These are phyloP conservation scores for Gossypioides kirkii DNA, from an alignment of 345 rosid genomes.

Conservation along the genomic window DNA sequence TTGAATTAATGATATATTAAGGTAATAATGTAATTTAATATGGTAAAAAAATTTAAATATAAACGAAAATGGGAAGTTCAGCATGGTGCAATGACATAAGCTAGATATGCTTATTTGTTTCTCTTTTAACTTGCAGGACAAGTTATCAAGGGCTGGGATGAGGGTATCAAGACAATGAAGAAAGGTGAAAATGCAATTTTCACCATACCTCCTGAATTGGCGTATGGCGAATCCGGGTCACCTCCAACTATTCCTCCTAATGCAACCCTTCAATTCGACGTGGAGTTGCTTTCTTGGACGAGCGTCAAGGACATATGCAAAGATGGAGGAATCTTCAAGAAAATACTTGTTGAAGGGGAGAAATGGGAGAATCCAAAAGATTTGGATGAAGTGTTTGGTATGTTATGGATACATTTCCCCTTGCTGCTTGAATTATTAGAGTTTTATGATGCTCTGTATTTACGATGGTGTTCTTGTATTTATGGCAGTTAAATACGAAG, in stretches of 20 bases:
- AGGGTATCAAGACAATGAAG: conserved; percentile 68
- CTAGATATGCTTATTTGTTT: neutral
- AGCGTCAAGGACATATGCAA: conserved; percentile 50
- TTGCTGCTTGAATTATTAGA: neutral
- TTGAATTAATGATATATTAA: too few species aligned
- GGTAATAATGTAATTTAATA: too few species aligned
- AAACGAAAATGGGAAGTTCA: too few species aligned
- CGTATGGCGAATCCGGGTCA: conserved; percentile 53
- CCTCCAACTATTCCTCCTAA: conserved; percentile 59
- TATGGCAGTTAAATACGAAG: conserved; percentile 54
- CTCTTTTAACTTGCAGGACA: conserved; percentile 28
- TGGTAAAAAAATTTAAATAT: too few species aligned
- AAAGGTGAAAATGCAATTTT: conserved; percentile 68
- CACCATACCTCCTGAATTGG: conserved; percentile 47
- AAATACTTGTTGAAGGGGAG: conserved; percentile 45
- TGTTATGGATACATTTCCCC: neutral
- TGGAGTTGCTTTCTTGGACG: conserved; percentile 61
- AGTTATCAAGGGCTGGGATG: conserved; percentile 34
- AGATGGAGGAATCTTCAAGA: conserved; percentile 74
- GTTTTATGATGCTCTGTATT: neutral
- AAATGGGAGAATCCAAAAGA: conserved; percentile 73
- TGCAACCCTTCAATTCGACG: conserved; percentile 55
- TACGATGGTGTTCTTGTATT: neutral
- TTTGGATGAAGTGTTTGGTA: conserved; percentile 62
- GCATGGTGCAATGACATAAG: neutral